Evolutionary conservation across 768 basidiomycete genomes (phyloP), one percentile per base, ranked within the genome.

Genomic region (Austroboletus eburneus): DNA sequence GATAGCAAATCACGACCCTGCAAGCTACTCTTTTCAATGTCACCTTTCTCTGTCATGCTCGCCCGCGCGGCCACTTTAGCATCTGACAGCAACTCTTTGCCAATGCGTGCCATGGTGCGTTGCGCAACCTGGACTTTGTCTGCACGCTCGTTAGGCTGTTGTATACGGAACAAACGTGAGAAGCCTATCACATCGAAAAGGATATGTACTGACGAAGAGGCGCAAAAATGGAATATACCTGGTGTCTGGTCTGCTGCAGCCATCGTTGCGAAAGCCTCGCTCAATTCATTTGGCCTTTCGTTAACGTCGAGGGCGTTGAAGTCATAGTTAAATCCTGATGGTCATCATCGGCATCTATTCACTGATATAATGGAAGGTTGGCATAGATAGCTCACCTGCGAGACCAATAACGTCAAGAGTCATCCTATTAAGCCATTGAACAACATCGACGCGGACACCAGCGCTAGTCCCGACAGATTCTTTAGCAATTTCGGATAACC

Each of bases 1-100:
- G 78, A 79, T 4, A 86, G 66, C 7, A 87, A 58, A 63, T 85
- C 83, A n/a, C 78, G 73, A 21, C 68, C 69, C 2, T 55, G 50
- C 20, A 70, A 45, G n/a, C 41, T 54, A 14, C 61, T 57, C 55
- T 69, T 64, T 64, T 69, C 60, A 18, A 68, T 66, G 22, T 59
- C 63, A 2, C 61, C 60, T 17, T 59, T 52, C 22, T 62, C 58
- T 21, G 46, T 57, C 10, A 55, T 61, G 20, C 42, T 39, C n/a
- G 48, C 50, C 4, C 52, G 49, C 23, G 71, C 63, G 10, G 59
- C 66, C 3, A 62, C 63, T 49, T 81, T 81, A 54, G 78, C 83
- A 12, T 76, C 66, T 5, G 51, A 52, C 27, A 82, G 48, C 7
- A 84, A 64, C 30, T 77, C 63, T 10, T 58, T 61, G 4, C 79